These are phyloP conservation scores for Beta vulgaris DNA, from an alignment of 148 eudicot species.

Conservation along the genomic window DNA sequence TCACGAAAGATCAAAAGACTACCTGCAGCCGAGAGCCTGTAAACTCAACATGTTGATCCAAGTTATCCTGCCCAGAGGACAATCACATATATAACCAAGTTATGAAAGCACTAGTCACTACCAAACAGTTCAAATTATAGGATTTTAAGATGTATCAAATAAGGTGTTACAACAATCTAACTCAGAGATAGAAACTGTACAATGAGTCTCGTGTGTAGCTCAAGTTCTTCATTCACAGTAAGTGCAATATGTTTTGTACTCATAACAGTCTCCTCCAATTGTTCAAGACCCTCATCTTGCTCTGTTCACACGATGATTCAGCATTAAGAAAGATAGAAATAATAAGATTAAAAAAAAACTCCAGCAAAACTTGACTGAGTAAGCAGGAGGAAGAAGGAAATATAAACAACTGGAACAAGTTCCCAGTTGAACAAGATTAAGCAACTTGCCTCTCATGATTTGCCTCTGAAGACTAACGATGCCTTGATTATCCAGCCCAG, in stretches of 20 bases:
- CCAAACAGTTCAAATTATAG: background rate
- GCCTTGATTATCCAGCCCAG: constrained; percentile 74
- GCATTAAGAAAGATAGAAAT: background rate
- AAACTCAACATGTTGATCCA: constrained; percentile 81
- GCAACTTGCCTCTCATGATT: constrained; percentile 77
- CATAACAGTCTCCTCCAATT: constrained; percentile 76
- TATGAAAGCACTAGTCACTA: background rate
- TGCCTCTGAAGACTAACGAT: constrained; percentile 85
- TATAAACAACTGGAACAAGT: background rate
- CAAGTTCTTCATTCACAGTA: constrained; percentile 92
- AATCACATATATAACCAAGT: constrained; percentile 9
- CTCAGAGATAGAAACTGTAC: constrained; percentile 35
- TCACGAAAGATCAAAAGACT: constrained; percentile 10
- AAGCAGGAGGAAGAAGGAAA: constrained; percentile 1
- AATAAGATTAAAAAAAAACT: background rate
- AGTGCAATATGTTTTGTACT: constrained; percentile 95
- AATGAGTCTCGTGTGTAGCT: constrained; percentile 73
- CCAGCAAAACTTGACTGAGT: background rate
- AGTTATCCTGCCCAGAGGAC: constrained; percentile 49
- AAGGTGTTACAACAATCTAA: constrained; percentile 1
- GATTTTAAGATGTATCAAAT: background rate
- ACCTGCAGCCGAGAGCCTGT: constrained; percentile 81
- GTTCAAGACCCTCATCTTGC: constrained; percentile 94
- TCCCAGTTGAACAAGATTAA: background rate
- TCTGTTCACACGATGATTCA: constrained; percentile 46